Evolutionary conservation across 495 filamentous ascomycete species (phyloP).

Genomic region (Echria macrotheca): DNA sequence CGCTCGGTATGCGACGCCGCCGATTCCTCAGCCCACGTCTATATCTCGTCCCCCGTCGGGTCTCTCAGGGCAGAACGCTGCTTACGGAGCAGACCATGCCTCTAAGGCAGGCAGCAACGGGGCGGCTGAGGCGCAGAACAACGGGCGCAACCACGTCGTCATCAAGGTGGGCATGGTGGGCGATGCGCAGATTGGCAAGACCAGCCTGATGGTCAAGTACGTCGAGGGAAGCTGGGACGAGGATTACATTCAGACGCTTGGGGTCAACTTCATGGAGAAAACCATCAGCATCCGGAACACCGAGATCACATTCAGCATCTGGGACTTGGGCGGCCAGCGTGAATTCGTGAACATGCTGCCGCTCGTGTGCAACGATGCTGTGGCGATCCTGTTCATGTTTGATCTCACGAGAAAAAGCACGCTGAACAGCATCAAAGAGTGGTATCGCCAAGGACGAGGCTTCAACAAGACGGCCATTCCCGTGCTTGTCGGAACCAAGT

Average conservation of each 20-base stretch:
- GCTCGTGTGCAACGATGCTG: slow-evolving; percentile 96
- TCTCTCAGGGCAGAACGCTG: slow-evolving; percentile 37
- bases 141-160: slow-evolving; percentile 79
- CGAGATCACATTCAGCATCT: slow-evolving; percentile 99
- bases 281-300: slow-evolving; percentile 98
- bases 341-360: slow-evolving; percentile 99
- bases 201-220: slow-evolving; percentile 98
- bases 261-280: slow-evolving; percentile 99
- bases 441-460: slow-evolving; percentile 94
- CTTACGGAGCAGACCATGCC: slow-evolving; percentile 29
- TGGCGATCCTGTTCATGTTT: slow-evolving; percentile 99
- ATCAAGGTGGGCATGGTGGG: slow-evolving; percentile 99
- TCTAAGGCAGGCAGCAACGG: slow-evolving; percentile 32
- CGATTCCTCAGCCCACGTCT: slow-evolving; percentile 29
- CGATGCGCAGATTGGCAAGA: slow-evolving; percentile 98
- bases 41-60: slow-evolving; percentile 47
- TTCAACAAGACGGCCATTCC: slow-evolving; percentile 99
- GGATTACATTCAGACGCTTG: slow-evolving; percentile 97
- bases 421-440: slow-evolving; percentile 97
- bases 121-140: slow-evolving; percentile 37
- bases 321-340: slow-evolving; percentile 95
- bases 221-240: slow-evolving; percentile 99
- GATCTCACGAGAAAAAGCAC: slow-evolving; percentile 97
- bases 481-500: slow-evolving; percentile 94
- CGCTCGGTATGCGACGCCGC: slow-evolving; percentile 37